A percentile compares a stretch with the other conserved stretches of the same genome.
These are phyloP conservation scores for Silene uniflora DNA, from an alignment of 148 eudicot genomes.

Conservation along the genomic window DNA sequence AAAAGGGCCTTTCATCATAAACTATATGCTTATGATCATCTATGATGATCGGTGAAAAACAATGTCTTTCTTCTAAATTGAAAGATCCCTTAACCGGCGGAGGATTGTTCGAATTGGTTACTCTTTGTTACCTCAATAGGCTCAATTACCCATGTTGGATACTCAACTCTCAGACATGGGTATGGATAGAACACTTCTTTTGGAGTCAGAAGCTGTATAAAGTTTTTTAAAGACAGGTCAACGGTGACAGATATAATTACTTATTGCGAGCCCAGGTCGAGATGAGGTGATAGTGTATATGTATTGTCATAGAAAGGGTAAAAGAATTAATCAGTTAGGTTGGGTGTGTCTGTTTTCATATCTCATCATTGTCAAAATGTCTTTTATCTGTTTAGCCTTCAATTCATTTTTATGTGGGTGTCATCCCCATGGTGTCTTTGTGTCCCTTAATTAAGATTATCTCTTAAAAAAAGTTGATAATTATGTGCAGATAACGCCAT, in stretches of 20 bases:
- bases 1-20: not conserved
- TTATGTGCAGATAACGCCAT: slow-evolving; percentile 53
- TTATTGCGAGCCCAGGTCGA: not conserved
- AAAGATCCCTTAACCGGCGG: no score
- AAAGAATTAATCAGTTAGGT: not conserved
- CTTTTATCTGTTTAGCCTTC: not conserved
- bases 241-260: not conserved
- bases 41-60: not conserved
- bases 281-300: not conserved
- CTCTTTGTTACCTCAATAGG: not conserved
- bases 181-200: not conserved
- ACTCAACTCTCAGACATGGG: not conserved
- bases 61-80: not conserved
- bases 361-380: not conserved
- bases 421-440: not conserved
- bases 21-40: not conserved
- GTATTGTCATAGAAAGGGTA: not conserved
- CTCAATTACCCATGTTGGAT: not conserved
- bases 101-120: not conserved
- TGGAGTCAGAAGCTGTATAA: not conserved
- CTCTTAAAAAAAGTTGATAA: slow-evolving; percentile 5
- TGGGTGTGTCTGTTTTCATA: not conserved
- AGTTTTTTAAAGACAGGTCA: not conserved
- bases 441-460: not conserved
- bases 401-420: not conserved